Conservation (phyloP, 176 grass and related monocot species). For the Lolium perenne region DNA sequence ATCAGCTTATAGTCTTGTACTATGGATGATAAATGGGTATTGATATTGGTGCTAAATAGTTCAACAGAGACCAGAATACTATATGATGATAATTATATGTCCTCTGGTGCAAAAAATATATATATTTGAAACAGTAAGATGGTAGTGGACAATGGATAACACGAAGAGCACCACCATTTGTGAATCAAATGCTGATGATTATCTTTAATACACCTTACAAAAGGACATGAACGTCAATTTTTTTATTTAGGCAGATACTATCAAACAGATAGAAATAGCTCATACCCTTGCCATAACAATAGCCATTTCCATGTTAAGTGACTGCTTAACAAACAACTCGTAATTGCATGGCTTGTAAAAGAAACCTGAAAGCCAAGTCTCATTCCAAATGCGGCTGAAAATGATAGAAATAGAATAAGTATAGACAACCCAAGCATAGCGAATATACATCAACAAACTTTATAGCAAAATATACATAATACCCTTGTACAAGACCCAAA, state of each 20-base stretch:
- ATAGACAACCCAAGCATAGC: neutral
- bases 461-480: slow-evolving; percentile 25
- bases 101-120: neutral
- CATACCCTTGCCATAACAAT: slow-evolving; percentile 98
- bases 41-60: neutral
- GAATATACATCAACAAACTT: slow-evolving; percentile 1
- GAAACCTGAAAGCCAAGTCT: slow-evolving; percentile 93
- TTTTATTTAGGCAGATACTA: slow-evolving; percentile 16
- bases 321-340: slow-evolving; percentile 98
- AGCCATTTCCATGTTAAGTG: slow-evolving; percentile 99
- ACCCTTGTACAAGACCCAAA: slow-evolving; percentile 9
- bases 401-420: slow-evolving; percentile 4
- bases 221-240: slow-evolving; percentile 13
- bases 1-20: slow-evolving; percentile 11
- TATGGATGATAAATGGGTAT: neutral
- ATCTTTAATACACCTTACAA: neutral
- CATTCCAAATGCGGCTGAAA: slow-evolving; percentile 97
- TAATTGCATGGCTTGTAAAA: slow-evolving; percentile 99
- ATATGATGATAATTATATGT: slow-evolving; percentile 8
- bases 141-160: slow-evolving; percentile 1
- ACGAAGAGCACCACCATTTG: neutral
- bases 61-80: slow-evolving; percentile 9
- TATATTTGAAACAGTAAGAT: neutral
- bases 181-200: slow-evolving; percentile 18
- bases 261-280: neutral